Evolutionary conservation across 2,329 filamentous ascomycete genomes (phyloP).

Genomic region (Chalaropsis thielavioides): DNA sequence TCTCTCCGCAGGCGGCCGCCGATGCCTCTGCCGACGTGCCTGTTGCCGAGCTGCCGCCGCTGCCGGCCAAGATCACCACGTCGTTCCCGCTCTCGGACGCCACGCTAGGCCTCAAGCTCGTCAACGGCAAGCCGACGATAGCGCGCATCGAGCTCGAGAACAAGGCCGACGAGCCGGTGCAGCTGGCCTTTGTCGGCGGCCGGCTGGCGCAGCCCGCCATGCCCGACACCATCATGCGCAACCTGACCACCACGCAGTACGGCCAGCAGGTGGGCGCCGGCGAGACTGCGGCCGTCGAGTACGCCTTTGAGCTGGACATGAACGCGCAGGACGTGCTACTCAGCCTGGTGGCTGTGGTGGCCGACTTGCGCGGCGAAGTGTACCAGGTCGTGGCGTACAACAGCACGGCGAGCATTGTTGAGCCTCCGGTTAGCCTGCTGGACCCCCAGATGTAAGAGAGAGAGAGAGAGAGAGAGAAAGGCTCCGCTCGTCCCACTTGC

Average conservation of each 20-base stretch:
- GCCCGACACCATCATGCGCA: conserved; percentile 50
- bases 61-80: conserved; percentile 36
- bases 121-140: conserved; percentile 80
- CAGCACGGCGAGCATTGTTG: conserved; percentile 71
- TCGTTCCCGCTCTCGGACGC: conserved; percentile 59
- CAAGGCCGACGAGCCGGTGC: conserved; percentile 61
- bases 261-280: conserved; percentile 60
- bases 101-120: conserved; percentile 75
- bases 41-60: conserved; percentile 13
- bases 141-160: conserved; percentile 74
- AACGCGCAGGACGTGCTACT: conserved; percentile 79
- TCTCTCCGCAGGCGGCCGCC: conserved; percentile 15
- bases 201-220: conserved; percentile 47
- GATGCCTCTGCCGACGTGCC: conserved; percentile 7
- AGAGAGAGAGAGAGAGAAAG: no score
- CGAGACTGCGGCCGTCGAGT: conserved; percentile 61
- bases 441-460: conserved; percentile 79
- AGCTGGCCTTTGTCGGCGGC: conserved; percentile 62
- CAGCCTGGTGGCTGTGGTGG: conserved; percentile 60
- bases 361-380: conserved; percentile 48
- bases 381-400: conserved; percentile 72
- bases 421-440: conserved; percentile 79
- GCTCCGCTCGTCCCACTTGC: conserved; percentile 26
- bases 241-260: conserved; percentile 68
- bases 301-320: conserved; percentile 79